Percentiles rank a stretch among this genome's conserved stretches.
Conservation (phyloP, 192 early-diverging fungal genomes). For the Chytriomyces hyalinus region DNA sequence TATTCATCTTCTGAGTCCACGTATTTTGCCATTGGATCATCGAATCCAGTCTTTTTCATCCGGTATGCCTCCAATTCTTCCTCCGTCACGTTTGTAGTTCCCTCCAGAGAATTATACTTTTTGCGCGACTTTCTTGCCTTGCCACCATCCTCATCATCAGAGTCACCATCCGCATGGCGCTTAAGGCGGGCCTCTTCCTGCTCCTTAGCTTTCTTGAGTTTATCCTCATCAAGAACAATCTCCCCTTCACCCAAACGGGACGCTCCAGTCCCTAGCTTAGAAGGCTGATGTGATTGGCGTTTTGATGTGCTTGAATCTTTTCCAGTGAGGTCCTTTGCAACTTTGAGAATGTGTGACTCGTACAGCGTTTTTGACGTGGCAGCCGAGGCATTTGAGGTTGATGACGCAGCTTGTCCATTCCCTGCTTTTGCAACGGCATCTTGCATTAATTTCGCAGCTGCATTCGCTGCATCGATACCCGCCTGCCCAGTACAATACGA, state of each 20-base stretch:
- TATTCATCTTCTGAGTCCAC: conserved; percentile 47
- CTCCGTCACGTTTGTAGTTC: conserved; percentile 59
- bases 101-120: conserved; percentile 37
- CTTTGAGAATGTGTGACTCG: conserved; percentile 45
- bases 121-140: conserved; percentile 23
- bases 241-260: conserved; percentile 64
- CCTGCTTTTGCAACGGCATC: not conserved
- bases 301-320: conserved; percentile 39
- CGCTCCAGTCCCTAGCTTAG: conserved; percentile 17
- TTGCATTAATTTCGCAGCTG: conserved; percentile 46
- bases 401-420: not conserved
- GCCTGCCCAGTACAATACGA: conserved; percentile 90
- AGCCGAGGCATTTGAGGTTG: conserved; percentile 8
- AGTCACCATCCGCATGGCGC: not conserved
- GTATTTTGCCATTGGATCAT: conserved; percentile 71
- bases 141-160: conserved; percentile 26
- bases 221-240: conserved; percentile 57
- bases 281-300: conserved; percentile 26
- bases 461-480: conserved; percentile 71
- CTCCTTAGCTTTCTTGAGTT: conserved; percentile 59
- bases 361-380: conserved; percentile 19
- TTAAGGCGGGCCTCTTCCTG: conserved; percentile 48
- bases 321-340: conserved; percentile 31
- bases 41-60: conserved; percentile 44
- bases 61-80: conserved; percentile 74